A percentile compares a stretch with the other conserved stretches of the same genome.
phyloP scores from a whole-genome alignment of 1,284 basidiomycete genomes.

The Filobasidium uniguttulatum region DNA sequence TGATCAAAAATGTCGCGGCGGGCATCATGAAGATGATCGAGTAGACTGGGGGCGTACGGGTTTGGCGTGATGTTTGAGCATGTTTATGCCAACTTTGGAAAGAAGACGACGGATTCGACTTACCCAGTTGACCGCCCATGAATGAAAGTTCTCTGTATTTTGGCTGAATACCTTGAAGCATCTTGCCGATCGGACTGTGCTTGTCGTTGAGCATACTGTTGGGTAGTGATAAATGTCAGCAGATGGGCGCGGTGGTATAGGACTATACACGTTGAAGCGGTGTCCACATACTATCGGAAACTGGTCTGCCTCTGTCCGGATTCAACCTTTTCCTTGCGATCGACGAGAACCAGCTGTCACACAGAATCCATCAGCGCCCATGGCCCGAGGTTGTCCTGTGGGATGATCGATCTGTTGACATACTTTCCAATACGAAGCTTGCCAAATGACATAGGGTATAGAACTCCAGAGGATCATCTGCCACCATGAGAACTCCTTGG shows the following conservation, averaged over 20 bases:
- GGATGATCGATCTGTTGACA: slow-evolving; percentile 5
- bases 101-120: slow-evolving; percentile 25
- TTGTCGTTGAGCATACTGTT: slow-evolving; percentile 65
- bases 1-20: slow-evolving; percentile 56
- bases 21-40: slow-evolving; percentile 74
- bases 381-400: background rate
- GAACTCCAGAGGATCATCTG: slow-evolving; percentile 31
- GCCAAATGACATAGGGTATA: slow-evolving; percentile 55
- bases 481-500: slow-evolving; percentile 32
- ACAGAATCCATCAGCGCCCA: slow-evolving; percentile 3
- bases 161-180: slow-evolving; percentile 46
- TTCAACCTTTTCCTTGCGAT: slow-evolving; percentile 68
- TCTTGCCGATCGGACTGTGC: slow-evolving; percentile 60
- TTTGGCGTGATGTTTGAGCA: slow-evolving; percentile 19
- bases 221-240: too few species aligned
- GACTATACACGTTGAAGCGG: too few species aligned
- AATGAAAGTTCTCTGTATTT: slow-evolving; percentile 58
- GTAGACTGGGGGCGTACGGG: slow-evolving; percentile 47
- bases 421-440: slow-evolving; percentile 77
- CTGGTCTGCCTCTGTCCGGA: slow-evolving; percentile 76
- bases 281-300: slow-evolving; percentile 47
- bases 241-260: too few species aligned
- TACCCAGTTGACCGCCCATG: slow-evolving; percentile 70
- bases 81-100: background rate
- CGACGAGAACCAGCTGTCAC: slow-evolving; percentile 60